Evolutionary conservation across 2,329 filamentous ascomycete species (phyloP).

Genomic region (Fusarium torreyae): DNA sequence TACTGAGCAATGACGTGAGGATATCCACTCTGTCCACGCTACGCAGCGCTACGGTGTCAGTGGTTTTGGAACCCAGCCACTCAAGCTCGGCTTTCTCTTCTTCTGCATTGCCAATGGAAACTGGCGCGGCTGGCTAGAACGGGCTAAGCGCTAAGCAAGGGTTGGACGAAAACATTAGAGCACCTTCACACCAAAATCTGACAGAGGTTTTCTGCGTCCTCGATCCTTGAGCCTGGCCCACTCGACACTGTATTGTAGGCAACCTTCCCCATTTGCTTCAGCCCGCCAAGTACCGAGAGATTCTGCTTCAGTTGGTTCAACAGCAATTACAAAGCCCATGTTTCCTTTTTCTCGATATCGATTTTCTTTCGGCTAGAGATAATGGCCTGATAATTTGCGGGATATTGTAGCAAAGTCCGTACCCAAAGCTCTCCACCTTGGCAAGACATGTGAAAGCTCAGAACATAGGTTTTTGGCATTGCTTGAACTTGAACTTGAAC

Average conservation of each 20-base stretch:
- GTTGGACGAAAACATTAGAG: neutral
- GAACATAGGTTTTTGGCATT: neutral
- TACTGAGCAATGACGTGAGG: slow-evolving; percentile 34
- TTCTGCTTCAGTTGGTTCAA: too few species aligned
- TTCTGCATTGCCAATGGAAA: slow-evolving; percentile 28
- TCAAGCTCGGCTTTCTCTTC: slow-evolving; percentile 10
- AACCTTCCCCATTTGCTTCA: too few species aligned
- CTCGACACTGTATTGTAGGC: too few species aligned
- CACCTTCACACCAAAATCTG: too few species aligned
- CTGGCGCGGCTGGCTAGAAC: neutral
- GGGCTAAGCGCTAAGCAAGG: slow-evolving; percentile 4
- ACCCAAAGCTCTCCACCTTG: slow-evolving; percentile 2
- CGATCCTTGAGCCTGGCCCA: too few species aligned
- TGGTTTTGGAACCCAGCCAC: slow-evolving; percentile 6
- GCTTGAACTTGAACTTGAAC: too few species aligned
- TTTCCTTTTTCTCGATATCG: slow-evolving; percentile 10
- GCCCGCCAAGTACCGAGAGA: too few species aligned
- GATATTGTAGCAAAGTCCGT: neutral
- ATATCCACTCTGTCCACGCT: slow-evolving; percentile 25
- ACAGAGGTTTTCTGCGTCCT: too few species aligned
- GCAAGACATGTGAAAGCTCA: slow-evolving; percentile 3
- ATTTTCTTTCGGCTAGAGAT: slow-evolving; percentile 12
- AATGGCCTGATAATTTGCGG: slow-evolving; percentile 29
- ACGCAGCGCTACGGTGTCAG: neutral
- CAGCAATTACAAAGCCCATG: neutral